Evolutionary conservation across 805 yeast genomes (phyloP), one percentile per base, ranked within the genome.

Genomic region (Candida anglica): DNA sequence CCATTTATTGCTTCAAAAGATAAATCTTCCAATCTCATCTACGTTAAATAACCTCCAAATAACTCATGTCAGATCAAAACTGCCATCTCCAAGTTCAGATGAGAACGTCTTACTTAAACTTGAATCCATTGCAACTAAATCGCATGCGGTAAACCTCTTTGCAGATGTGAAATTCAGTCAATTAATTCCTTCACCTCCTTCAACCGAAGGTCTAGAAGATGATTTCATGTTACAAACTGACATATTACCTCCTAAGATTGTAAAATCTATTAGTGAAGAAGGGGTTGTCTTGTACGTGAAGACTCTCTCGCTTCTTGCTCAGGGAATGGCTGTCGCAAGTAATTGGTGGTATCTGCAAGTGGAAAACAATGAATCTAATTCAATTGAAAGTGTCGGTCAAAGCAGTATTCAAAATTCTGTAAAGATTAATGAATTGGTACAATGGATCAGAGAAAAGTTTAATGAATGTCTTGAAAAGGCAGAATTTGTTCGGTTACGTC

Each of bases 91-190:
- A 49, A 13, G 33, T 41, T 19, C 57, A n/a, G 69, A 64, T 39
- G 66, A 61, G 56, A 47, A 37, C 56, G 71, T 59, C 24, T 58
- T 48, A 56, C 58, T 39, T 18, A 66, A 70, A 36, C 64, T 89
- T 39, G 96, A 88, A 54, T 68, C 78, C 1, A 62, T 87, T 28
- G 87, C 95, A 2, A 87, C 96, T 1, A 88, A 87, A 62, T 87
- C 96, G 0, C 93, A 88, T 52, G 95, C 95, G 0, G 79, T 93
- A 15, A 79, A 81, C 42, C 67, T 87, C 20, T 88, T 82, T 64
- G 98, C 97, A 0, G 96, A 88, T 45, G 88, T 87, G 18, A 93
- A 93, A 58, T 86, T 81, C 48, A 71, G 82, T 27, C 97, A 91
- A 61, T 66, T 89, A 46, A 75, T 83, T 23, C 96, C 96, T 7